phyloP scores from a whole-genome alignment of 345 rosid species.

The Reutealis trisperma region DNA sequence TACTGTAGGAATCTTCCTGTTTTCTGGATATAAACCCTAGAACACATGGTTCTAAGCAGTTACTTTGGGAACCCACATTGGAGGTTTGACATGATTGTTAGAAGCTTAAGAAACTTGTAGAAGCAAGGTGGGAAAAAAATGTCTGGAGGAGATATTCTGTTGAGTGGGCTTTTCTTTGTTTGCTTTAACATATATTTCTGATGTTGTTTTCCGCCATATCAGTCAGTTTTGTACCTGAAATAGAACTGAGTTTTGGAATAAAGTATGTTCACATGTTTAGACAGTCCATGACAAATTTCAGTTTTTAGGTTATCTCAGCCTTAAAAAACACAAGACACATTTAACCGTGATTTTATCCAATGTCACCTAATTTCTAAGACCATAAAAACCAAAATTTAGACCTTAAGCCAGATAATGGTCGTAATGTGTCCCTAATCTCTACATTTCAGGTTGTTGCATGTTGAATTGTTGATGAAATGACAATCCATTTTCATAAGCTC shows the following conservation, averaged over 20 bases:
- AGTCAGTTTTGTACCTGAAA: neutral
- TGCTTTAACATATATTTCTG: neutral
- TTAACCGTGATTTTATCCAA: neutral
- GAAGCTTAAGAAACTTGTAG: neutral
- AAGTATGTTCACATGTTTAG: neutral
- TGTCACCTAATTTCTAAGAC: neutral
- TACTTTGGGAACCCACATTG: neutral
- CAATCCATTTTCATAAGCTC: neutral
- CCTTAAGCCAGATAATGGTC: neutral
- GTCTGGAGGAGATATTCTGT: neutral
- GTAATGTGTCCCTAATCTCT: neutral
- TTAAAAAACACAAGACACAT: too few species aligned
- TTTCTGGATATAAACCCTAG: neutral
- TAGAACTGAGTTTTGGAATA: neutral
- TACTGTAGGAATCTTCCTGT: neutral
- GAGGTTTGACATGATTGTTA: neutral
- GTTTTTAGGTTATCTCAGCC: neutral
- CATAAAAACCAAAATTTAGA: neutral
- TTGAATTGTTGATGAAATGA: neutral
- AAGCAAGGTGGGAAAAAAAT: neutral
- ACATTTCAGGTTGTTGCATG: neutral
- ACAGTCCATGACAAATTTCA: neutral
- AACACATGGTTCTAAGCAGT: neutral
- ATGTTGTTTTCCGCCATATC: neutral
- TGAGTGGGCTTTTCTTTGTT: neutral